These are phyloP conservation scores for Ampelocalamus luodianensis DNA, from an alignment of 176 grass and related monocot genomes.

Conservation along the genomic window DNA sequence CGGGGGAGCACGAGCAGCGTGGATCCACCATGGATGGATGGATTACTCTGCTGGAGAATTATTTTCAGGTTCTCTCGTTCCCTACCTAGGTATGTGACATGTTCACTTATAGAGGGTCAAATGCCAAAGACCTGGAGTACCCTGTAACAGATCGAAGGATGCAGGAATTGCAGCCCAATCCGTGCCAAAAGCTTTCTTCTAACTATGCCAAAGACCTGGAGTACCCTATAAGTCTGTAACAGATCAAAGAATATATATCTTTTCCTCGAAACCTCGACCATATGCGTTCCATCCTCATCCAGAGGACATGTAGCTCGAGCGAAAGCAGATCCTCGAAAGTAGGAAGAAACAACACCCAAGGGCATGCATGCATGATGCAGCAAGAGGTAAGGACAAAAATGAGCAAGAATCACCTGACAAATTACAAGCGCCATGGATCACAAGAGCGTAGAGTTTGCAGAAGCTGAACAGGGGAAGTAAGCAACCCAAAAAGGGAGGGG, in stretches of 20 bases:
- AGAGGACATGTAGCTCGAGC: neutral
- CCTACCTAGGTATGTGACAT: neutral
- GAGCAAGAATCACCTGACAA: conserved; percentile 7
- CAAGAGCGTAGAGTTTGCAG: neutral
- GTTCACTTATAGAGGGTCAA: conserved; percentile 12
- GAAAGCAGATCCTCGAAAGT: neutral
- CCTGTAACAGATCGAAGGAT: neutral
- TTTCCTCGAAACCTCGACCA: neutral
- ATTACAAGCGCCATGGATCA: neutral
- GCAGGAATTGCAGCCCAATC: neutral
- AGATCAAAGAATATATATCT: neutral
- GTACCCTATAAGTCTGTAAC: neutral
- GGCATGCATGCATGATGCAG: neutral
- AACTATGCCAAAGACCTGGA: no score
- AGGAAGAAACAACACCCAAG: neutral
- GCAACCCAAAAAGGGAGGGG: no score
- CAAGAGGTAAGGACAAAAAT: neutral
- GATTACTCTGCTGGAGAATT: neutral
- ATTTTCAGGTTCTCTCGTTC: neutral
- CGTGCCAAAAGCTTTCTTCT: neutral
- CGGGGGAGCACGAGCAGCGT: neutral
- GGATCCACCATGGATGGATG: neutral
- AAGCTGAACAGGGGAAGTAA: neutral
- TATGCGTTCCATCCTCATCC: neutral
- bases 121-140: neutral